These are phyloP conservation scores for Paecilomyces sp. DNA, from an alignment of 2,329 filamentous ascomycete genomes.

Conservation along the genomic window DNA sequence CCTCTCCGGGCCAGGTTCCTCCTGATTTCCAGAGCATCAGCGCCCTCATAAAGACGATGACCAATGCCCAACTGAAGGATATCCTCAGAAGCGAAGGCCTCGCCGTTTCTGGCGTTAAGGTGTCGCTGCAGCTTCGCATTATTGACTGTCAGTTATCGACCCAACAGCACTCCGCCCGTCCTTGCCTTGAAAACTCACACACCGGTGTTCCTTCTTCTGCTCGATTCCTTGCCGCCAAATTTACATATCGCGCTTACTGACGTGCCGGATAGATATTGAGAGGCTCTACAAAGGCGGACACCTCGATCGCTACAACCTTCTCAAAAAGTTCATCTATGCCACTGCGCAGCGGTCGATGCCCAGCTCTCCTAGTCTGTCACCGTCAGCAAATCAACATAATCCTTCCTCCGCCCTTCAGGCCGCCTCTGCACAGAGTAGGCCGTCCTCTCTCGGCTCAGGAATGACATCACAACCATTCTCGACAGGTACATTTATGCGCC, in stretches of 20 bases:
- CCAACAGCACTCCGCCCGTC: constrained; percentile 3
- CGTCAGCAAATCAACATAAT: constrained; percentile 18
- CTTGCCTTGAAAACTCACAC: constrained; percentile 36
- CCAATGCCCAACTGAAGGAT: constrained; percentile 63
- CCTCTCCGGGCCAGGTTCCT: constrained; percentile 30
- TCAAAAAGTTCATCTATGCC: constrained; percentile 25
- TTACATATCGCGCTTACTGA: background rate
- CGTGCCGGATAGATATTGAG: constrained; percentile 17
- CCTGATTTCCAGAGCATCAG: constrained; percentile 36
- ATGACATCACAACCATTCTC: constrained; percentile 23
- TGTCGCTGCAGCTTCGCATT: constrained; percentile 70
- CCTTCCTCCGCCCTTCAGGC: constrained; percentile 15
- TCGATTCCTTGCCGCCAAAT: background rate
- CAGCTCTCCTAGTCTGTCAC: constrained; percentile 16
- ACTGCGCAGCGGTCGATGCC: constrained; percentile 20
- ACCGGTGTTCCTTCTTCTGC: constrained; percentile 39
- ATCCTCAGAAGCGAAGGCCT: constrained; percentile 71
- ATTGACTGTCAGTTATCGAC: constrained; percentile 58
- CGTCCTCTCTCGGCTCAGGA: constrained; percentile 18
- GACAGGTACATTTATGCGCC: constrained; percentile 16
- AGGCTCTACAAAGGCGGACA: constrained; percentile 14
- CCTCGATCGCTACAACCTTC: constrained; percentile 21
- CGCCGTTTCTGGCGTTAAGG: constrained; percentile 76
- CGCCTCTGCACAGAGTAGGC: constrained; percentile 18
- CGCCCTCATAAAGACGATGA: constrained; percentile 46